Percentiles rank a stretch among this genome's conserved stretches.
Conservation (phyloP, 164 flowering plant species). For the Echeveria elegans region DNA sequence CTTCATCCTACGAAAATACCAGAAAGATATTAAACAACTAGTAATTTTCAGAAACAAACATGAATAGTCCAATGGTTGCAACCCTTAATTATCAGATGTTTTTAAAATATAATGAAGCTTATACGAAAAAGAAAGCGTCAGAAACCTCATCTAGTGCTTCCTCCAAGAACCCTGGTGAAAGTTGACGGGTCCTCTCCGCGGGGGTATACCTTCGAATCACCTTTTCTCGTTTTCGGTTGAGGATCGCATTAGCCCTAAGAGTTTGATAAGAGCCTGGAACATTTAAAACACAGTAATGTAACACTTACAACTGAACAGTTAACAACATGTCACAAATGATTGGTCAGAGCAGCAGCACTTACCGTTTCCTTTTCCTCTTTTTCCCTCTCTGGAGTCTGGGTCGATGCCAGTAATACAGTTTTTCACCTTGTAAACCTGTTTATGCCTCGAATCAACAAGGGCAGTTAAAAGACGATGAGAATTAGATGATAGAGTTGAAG, state of each 20-base stretch:
- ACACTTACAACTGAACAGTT: not conserved
- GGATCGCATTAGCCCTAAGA: slow-evolving; percentile 74
- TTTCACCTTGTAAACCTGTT: slow-evolving; percentile 90
- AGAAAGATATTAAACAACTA: not conserved
- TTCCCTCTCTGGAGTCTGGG: slow-evolving; percentile 98
- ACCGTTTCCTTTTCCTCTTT: slow-evolving; percentile 97
- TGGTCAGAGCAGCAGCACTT: slow-evolving; percentile 11
- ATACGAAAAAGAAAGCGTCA: not conserved
- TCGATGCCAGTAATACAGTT: slow-evolving; percentile 90
- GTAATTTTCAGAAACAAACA: not conserved
- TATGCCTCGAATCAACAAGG: slow-evolving; percentile 91
- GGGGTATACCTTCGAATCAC: slow-evolving; percentile 72
- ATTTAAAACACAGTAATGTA: slow-evolving; percentile 5
- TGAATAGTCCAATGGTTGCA: not conserved
- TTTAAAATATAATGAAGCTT: not conserved
- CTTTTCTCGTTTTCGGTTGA: slow-evolving; percentile 74
- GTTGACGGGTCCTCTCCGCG: slow-evolving; percentile 72
- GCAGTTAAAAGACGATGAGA: slow-evolving; percentile 92
- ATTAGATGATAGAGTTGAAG: slow-evolving; percentile 87
- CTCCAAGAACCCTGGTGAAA: slow-evolving; percentile 95
- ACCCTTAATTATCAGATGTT: not conserved
- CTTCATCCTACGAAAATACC: slow-evolving; percentile 60
- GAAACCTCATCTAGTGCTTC: slow-evolving; percentile 89
- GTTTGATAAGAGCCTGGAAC: slow-evolving; percentile 77
- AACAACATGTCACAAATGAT: not conserved